phyloP scores from a whole-genome alignment of 306 rosid species.

The Cajanus cajan region DNA sequence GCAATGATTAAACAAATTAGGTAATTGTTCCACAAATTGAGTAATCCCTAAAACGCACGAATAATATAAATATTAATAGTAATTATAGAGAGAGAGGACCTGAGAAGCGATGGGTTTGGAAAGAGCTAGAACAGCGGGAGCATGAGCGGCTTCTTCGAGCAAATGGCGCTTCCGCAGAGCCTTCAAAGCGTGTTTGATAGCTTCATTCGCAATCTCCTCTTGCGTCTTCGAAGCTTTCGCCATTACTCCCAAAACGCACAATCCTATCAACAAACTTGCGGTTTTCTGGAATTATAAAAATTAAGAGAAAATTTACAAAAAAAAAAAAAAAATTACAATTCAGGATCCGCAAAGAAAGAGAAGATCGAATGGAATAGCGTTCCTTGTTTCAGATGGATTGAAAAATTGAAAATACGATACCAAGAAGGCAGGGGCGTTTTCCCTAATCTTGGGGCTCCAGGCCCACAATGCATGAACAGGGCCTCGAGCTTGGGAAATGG shows the following conservation, averaged over 20 bases:
- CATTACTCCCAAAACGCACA: slow-evolving; percentile 18
- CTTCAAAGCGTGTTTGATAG: slow-evolving; percentile 79
- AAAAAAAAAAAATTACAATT: not conserved
- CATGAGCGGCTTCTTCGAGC: slow-evolving; percentile 95
- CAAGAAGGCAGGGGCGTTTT: not conserved
- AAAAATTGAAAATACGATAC: not conserved
- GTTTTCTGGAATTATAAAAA: not conserved
- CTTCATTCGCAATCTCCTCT: slow-evolving; percentile 58
- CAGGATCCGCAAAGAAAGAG: not conserved
- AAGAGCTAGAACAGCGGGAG: slow-evolving; percentile 77
- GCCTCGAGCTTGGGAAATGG: too few relatives aligned
- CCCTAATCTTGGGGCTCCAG: not conserved
- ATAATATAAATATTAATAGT: not conserved
- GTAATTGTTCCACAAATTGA: not conserved
- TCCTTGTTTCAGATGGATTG: not conserved
- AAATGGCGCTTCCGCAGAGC: slow-evolving; percentile 86
- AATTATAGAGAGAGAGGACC: slow-evolving; percentile 33
- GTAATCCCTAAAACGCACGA: slow-evolving; percentile 16
- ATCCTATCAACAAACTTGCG: slow-evolving; percentile 7
- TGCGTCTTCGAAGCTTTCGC: slow-evolving; percentile 42
- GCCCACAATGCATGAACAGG: too few relatives aligned
- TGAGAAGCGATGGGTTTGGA: slow-evolving; percentile 66
- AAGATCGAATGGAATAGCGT: not conserved
- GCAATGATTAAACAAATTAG: not conserved
- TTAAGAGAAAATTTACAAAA: not conserved